Evolutionary conservation across 345 rosid species (phyloP).

Genomic region (Salix suchowensis): DNA sequence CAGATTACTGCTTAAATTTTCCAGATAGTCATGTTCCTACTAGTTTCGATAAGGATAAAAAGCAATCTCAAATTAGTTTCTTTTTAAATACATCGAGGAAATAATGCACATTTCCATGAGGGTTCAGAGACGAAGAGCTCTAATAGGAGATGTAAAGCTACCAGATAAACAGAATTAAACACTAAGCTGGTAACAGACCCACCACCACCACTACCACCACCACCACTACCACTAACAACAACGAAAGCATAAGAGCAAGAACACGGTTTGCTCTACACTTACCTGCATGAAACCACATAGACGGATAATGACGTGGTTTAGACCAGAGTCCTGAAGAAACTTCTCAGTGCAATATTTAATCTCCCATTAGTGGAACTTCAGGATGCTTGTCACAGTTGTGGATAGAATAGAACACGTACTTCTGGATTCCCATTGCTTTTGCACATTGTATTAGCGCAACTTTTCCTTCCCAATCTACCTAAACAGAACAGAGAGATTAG

Average conservation of each 20-base stretch:
- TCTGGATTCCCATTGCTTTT: constrained; percentile 97
- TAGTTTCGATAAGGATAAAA: too few relatives aligned
- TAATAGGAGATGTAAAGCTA: too few relatives aligned
- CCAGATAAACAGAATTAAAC: too few relatives aligned
- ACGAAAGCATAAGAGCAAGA: too few relatives aligned
- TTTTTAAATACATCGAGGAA: too few relatives aligned
- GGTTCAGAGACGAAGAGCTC: too few relatives aligned
- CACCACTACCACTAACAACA: too few relatives aligned
- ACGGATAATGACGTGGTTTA: constrained; percentile 60
- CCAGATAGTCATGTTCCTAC: too few relatives aligned
- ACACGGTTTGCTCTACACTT: constrained; percentile 9
- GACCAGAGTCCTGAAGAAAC: constrained; percentile 74
- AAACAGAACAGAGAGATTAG: constrained; percentile 42
- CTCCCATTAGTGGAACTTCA: constrained; percentile 96
- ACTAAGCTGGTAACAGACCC: too few relatives aligned
- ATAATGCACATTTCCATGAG: too few relatives aligned
- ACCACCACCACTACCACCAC: too few relatives aligned
- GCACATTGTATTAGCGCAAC: constrained; percentile 96
- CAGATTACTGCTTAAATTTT: neutral
- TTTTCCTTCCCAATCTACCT: constrained; percentile 99
- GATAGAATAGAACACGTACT: constrained; percentile 78
- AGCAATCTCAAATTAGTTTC: too few relatives aligned
- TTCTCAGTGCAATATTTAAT: constrained; percentile 93
- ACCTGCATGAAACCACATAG: constrained; percentile 98
- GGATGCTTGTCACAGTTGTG: constrained; percentile 99